Conservation (phyloP, 73 alveolate species). For the Urostyla sp. region DNA sequence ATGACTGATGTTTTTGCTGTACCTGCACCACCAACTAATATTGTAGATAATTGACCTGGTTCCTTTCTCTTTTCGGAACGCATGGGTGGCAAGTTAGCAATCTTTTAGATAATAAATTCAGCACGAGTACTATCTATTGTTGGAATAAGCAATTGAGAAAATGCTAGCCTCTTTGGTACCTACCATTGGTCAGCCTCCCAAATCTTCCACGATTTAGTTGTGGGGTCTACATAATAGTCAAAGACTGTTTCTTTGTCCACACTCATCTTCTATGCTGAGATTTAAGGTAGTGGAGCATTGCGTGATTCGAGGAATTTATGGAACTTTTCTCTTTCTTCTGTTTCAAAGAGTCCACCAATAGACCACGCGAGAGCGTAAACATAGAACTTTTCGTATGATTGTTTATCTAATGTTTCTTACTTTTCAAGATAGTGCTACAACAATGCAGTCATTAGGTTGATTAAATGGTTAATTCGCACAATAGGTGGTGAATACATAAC, state of each 20-base stretch:
- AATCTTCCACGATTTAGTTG: slow-evolving; percentile 88
- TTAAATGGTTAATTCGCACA: slow-evolving; percentile 52
- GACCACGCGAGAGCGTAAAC: slow-evolving; percentile 97
- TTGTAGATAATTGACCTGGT: slow-evolving; percentile 52
- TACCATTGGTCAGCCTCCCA: slow-evolving; percentile 93
- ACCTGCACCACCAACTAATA: slow-evolving; percentile 98
- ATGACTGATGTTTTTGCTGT: slow-evolving; percentile 99
- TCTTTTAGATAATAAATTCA: slow-evolving; percentile 94
- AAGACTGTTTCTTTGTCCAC: slow-evolving; percentile 93
- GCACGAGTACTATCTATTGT: slow-evolving; percentile 99
- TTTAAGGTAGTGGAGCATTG: slow-evolving; percentile 95
- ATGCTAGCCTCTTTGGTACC: slow-evolving; percentile 93
- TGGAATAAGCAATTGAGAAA: slow-evolving; percentile 99
- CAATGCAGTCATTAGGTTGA: slow-evolving; percentile 69
- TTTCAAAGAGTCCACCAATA: slow-evolving; percentile 99
- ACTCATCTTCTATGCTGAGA: slow-evolving; percentile 83
- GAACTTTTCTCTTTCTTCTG: slow-evolving; percentile 97
- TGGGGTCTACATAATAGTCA: slow-evolving; percentile 86
- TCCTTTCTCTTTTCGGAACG: slow-evolving; percentile 71
- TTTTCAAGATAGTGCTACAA: slow-evolving; percentile 71
- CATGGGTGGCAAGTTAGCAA: slow-evolving; percentile 87
- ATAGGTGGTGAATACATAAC: slow-evolving; percentile 75
- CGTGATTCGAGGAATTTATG: slow-evolving; percentile 91
- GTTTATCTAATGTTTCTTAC: slow-evolving; percentile 82
- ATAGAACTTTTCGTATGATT: slow-evolving; percentile 86